These are phyloP conservation scores for Fusarium compactum DNA, from an alignment of 2,329 filamentous ascomycete genomes.

Conservation along the genomic window DNA sequence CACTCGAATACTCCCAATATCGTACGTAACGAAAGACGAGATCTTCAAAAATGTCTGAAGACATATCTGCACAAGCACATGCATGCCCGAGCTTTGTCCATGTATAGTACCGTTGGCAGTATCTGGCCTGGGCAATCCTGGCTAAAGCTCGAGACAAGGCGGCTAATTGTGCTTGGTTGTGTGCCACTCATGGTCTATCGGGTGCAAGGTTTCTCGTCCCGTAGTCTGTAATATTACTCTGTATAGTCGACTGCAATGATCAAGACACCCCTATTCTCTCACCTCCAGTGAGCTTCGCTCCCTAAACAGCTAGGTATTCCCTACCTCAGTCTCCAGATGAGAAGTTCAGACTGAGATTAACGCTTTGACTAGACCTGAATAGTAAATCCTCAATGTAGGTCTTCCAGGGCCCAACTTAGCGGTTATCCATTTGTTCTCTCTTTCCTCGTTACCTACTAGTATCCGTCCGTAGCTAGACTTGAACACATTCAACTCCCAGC, in stretches of 20 bases:
- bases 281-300: not conserved
- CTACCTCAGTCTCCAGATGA: not conserved
- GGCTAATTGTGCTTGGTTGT: slow-evolving; percentile 38
- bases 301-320: not conserved
- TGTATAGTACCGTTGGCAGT: slow-evolving; percentile 4
- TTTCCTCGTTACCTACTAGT: slow-evolving; percentile 23
- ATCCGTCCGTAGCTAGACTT: not conserved
- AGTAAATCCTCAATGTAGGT: slow-evolving; percentile 25
- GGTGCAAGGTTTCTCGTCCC: slow-evolving; percentile 36
- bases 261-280: slow-evolving; percentile 29
- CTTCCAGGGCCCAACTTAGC: slow-evolving; percentile 6
- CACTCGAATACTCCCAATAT: slow-evolving; percentile 3
- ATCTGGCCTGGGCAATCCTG: slow-evolving; percentile 29
- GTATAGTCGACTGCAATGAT: slow-evolving; percentile 13
- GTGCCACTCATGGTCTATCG: slow-evolving; percentile 40
- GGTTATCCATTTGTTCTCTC: slow-evolving; percentile 34
- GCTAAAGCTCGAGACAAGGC: slow-evolving; percentile 34
- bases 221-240: slow-evolving; percentile 9
- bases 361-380: slow-evolving; percentile 37
- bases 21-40: slow-evolving; percentile 9
- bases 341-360: slow-evolving; percentile 37
- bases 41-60: slow-evolving; percentile 10
- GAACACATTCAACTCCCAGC: not conserved
- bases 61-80: slow-evolving; percentile 20
- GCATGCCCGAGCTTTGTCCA: slow-evolving; percentile 7